Conservation (phyloP, 2,329 filamentous ascomycete genomes). For the Fusarium chuoi region DNA sequence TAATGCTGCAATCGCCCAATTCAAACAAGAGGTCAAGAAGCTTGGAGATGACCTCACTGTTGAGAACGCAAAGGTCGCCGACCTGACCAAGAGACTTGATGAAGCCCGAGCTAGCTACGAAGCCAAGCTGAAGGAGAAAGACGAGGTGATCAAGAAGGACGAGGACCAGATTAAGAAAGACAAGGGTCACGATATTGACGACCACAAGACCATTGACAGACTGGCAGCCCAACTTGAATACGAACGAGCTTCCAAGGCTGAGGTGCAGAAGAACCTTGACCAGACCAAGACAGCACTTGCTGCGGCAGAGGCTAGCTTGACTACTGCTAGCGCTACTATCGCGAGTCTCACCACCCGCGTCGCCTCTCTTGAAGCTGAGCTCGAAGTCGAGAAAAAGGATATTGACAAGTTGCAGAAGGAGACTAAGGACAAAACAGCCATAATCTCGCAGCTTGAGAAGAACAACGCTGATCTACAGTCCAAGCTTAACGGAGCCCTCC, state of each 20-base stretch:
- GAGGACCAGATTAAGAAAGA: neutral
- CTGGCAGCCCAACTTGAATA: neutral
- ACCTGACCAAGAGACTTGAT: neutral
- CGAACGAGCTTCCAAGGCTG: neutral
- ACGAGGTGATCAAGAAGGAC: neutral
- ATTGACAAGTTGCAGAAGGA: neutral
- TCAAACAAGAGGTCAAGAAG: neutral
- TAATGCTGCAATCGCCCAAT: neutral
- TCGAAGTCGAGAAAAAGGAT: neutral
- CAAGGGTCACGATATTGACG: neutral
- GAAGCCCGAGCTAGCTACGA: neutral
- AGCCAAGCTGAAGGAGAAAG: neutral
- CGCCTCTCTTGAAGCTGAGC: neutral
- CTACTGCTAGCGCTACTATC: neutral
- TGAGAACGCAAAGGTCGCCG: neutral
- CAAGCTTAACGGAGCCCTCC: neutral
- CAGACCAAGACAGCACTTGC: neutral
- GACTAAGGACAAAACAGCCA: neutral
- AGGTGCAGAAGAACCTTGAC: constrained; percentile 1
- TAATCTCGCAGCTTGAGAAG: neutral
- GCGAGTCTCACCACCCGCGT: neutral
- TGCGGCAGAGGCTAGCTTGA: neutral
- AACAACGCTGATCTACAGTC: neutral
- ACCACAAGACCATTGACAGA: neutral
- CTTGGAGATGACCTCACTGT: neutral